Percentiles rank a stretch among this genome's conserved stretches.
phyloP scores from a whole-genome alignment of 2,329 filamentous ascomycete genomes.

The Didymosphaeria variabile region DNA sequence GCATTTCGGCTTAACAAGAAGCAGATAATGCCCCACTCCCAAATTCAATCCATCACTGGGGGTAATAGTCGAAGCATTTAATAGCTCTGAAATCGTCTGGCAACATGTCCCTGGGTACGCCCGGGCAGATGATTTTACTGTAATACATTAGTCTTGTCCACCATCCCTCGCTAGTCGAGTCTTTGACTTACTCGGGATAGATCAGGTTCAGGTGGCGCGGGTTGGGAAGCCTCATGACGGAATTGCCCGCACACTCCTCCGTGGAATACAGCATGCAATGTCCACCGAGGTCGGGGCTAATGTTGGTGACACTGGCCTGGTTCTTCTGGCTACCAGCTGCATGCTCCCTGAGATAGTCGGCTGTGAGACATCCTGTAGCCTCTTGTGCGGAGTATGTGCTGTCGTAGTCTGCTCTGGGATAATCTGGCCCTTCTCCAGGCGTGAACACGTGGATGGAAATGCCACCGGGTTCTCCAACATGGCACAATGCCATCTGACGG shows the following conservation, averaged over 20 bases:
- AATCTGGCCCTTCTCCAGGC: neutral
- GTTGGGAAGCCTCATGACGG: neutral
- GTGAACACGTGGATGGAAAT: neutral
- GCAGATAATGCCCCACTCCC: neutral
- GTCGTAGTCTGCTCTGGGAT: neutral
- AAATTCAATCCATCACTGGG: neutral
- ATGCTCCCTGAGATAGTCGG: neutral
- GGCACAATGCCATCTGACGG: neutral
- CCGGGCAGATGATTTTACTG: conserved; percentile 6
- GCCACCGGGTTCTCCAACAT: neutral
- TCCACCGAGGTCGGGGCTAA: neutral
- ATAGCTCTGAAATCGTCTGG: neutral
- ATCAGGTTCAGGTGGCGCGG: neutral
- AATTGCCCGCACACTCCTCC: neutral
- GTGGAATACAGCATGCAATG: neutral
- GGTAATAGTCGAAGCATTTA: neutral
- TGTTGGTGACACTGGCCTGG: neutral
- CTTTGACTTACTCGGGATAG: neutral
- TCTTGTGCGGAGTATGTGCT: neutral
- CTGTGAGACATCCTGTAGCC: neutral
- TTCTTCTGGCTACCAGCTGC: neutral
- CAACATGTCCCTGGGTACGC: neutral
- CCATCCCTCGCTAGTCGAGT: too few species aligned
- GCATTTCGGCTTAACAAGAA: too few species aligned
- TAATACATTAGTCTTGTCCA: neutral